Conservation (phyloP, 2,329 filamentous ascomycete species). For the Talaromyces verruculosus region DNA sequence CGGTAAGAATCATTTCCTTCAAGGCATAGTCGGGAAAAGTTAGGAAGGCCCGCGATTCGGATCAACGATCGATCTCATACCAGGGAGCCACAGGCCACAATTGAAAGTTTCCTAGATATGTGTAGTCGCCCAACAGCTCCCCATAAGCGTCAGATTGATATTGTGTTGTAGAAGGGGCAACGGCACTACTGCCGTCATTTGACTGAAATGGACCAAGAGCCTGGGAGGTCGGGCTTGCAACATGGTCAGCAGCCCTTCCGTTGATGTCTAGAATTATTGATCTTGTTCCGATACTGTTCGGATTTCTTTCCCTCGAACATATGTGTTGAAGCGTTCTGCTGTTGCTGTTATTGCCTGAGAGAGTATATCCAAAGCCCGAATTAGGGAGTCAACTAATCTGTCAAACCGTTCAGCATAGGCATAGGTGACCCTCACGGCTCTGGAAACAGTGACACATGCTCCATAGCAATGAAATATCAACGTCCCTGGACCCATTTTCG, state of each 20-base stretch:
- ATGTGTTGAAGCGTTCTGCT: not conserved
- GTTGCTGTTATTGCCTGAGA: not conserved
- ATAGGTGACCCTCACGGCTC: not conserved
- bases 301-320: not conserved
- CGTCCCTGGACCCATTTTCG: not conserved
- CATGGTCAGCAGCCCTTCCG: not conserved
- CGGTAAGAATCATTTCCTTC: not conserved
- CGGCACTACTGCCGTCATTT: not conserved
- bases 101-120: not conserved
- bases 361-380: not conserved
- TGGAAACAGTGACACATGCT: not conserved
- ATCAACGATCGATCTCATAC: not conserved
- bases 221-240: not conserved
- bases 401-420: not conserved
- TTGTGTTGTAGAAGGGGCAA: not conserved
- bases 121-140: not conserved
- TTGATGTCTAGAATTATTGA: not conserved
- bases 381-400: not conserved
- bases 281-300: not conserved
- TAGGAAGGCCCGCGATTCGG: not conserved
- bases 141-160: not conserved
- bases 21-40: not conserved
- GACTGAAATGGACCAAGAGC: not conserved
- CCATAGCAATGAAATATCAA: not conserved
- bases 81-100: not conserved